Evolutionary conservation across 78 protist species (phyloP), one percentile per base, ranked within the genome.

Genomic region (Chrysochromulina parva): DNA sequence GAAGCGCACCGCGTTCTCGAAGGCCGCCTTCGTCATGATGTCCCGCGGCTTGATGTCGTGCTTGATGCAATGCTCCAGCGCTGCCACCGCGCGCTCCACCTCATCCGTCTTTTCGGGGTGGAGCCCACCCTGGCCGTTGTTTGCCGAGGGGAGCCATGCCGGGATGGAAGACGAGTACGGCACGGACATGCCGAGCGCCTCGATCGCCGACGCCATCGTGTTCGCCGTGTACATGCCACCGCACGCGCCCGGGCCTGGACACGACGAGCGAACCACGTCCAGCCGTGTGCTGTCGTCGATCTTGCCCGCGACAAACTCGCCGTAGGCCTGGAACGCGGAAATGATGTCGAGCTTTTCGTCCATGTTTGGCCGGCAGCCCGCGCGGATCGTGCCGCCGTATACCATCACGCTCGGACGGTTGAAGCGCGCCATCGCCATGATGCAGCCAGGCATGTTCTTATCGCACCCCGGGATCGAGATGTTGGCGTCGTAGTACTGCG

Each of bases 161-260:
- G 96, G 96, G 26, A 4, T 57, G 17, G 92, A 85, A 26, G 93
- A 74, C 19, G 93, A 88, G 93, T 92, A 89, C 16, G 97, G 97
- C 67, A 95, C 88, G n/a, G 95, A 66, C 94, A 95, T 94, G 38
- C 97, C 95, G 81, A 94, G 5, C 65, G 96, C 85, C 92, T 95
- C 96, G 76, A 96, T 94, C 22, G 96, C 96, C 52, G 92, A n/a
- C 16, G 97, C 96, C 97, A 96, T 96, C 52, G 97, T 96, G 94
- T 93, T 93, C 19, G 96, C 96, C 11, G 96, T 95, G 90, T 87
- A 95, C 96, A 95, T 95, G 11, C 94, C 96, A 19, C 94, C 92
- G 84, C 97, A 95, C 11, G 97, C 94, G 17, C 97, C 95, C 3
- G 96, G 76, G 53, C 97, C 97, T 0, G 97, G 69, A 50, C 78